phyloP scores from a whole-genome alignment of 495 filamentous ascomycete genomes.

The Saxophila tyrrhenica region DNA sequence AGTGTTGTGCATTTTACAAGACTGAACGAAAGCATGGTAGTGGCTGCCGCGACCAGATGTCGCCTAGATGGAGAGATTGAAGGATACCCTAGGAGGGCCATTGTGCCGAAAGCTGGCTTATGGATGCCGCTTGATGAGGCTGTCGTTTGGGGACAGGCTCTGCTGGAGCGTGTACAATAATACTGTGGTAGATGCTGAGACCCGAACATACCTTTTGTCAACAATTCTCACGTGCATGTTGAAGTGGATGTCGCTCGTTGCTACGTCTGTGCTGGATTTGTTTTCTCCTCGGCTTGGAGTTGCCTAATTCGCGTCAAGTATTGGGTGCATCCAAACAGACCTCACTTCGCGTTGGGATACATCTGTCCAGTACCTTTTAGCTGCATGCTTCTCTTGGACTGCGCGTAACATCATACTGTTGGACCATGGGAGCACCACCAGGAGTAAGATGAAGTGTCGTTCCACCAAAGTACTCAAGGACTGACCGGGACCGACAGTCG shows the following conservation, averaged over 20 bases:
- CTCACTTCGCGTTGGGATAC: no score
- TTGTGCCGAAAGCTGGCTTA: neutral
- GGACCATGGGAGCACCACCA: constrained; percentile 13
- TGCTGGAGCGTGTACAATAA: no score
- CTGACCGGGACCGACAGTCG: no score
- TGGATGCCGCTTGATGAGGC: no score
- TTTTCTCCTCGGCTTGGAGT: no score
- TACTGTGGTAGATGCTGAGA: neutral
- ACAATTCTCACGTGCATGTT: neutral
- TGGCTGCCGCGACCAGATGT: neutral
- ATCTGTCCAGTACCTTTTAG: no score
- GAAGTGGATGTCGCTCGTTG: no score
- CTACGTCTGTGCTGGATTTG: neutral
- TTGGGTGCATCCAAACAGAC: neutral
- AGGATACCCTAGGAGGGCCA: neutral
- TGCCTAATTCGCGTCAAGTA: neutral
- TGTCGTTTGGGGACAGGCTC: neutral
- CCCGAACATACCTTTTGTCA: neutral
- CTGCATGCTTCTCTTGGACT: no score
- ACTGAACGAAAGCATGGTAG: neutral
- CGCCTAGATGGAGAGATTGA: neutral
- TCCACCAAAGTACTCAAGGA: no score
- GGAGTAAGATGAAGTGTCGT: constrained; percentile 4
- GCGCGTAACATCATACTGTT: neutral
- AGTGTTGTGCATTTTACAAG: no score